Evolutionary conservation across 2,329 filamentous ascomycete genomes (phyloP), one percentile per base, ranked within the genome.

Genomic region (Calycina herbarum): DNA sequence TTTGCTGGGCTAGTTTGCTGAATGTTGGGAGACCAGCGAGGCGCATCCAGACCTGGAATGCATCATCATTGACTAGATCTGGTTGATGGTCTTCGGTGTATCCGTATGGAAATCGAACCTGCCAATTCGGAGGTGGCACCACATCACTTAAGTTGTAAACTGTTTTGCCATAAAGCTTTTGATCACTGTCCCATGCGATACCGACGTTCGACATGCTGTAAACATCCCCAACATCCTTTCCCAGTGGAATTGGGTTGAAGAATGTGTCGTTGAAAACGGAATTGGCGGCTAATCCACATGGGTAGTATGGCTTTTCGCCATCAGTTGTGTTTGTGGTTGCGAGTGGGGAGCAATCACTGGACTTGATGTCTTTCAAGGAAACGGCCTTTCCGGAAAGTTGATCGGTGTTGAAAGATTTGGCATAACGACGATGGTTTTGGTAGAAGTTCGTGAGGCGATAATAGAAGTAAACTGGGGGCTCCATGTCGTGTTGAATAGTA

Each of bases 21-120:
- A 99, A 99, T 5, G 90, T 90, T 0, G 95, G 95, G 73, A 98
- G 81, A 65, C 94, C 95, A 29, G 95, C 95, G 1, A 96, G 96
- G 73, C 95, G 89, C 95, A 99, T 99, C 95, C 95, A 99, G 27
- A 98, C 94, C 79, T 97, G 94, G 78, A 99, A 96, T 56, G 88
- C 87, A 77, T 97, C 91, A 79, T 93, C 89, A 0, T 87, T 80
- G 68, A 89, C 84, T 20, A 98, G 78, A 72, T 95, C 79, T 0
- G 93, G 88, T 1, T 85, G 86, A 61, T 84, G 83, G 0, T 85
- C 79, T 0, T 81, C 77, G 2, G 85, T 89, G 75, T 97, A 97
- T 67, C 85, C 86, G 45, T 89, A 76, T 6, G 89, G 89, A 71
- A 90, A 97, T 65, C 86, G 85, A 13, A 83, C 74, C 20, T 80